A percentile compares a stretch with the other conserved stretches of the same genome.
Evolutionary conservation across 257 asterid species (phyloP).

Genomic region (Capsicum rhomboideum): DNA sequence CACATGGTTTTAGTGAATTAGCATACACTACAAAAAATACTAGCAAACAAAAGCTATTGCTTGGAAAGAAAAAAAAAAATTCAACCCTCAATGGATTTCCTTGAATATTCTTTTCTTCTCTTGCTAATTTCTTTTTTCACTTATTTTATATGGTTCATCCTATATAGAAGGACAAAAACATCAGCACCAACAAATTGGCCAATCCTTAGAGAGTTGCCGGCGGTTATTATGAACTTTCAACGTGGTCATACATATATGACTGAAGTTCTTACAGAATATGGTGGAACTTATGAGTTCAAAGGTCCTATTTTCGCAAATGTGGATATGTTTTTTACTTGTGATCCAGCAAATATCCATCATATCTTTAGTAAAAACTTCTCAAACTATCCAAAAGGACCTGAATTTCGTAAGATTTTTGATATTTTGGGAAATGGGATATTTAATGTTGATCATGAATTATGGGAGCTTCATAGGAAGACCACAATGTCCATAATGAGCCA

Average conservation of each 20-base stretch:
- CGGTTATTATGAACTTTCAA: not conserved
- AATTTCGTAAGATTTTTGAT: not conserved
- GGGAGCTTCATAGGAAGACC: slow-evolving; percentile 1
- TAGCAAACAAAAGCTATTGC: not conserved
- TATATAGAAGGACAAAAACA: not conserved
- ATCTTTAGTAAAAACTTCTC: not conserved
- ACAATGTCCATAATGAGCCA: not conserved
- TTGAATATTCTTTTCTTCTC: not conserved
- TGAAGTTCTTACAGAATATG: not conserved
- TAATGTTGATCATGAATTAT: not conserved
- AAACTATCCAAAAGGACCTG: slow-evolving; percentile 1
- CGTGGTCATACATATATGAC: not conserved
- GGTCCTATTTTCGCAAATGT: not conserved
- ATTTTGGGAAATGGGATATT: slow-evolving; percentile 1
- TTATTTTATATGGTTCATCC: not conserved
- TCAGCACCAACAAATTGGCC: not conserved
- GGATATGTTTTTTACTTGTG: not conserved
- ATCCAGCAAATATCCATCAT: not conserved
- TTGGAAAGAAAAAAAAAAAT: not conserved
- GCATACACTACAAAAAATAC: not conserved
- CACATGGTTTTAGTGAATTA: not conserved
- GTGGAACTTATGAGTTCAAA: not conserved
- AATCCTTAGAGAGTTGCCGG: not conserved
- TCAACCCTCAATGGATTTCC: not conserved
- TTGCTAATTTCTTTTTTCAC: not conserved